Base-by-base conservation (phyloP, 495 filamentous ascomycete species). In the Penicillium coprophilum region DNA sequence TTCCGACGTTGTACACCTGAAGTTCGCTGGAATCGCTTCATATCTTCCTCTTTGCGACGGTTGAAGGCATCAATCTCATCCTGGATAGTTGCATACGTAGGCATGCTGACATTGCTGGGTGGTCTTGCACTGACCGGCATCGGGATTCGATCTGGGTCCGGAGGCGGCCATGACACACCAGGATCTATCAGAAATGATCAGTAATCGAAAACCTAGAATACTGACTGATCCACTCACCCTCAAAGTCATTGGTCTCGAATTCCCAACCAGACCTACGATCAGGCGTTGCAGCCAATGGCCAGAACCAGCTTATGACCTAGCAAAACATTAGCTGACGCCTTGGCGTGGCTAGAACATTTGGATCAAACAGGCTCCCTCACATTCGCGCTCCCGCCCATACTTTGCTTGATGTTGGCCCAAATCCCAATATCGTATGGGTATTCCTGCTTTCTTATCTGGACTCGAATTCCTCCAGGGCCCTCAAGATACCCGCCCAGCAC, bases 371-470 rank as follows among this genome's bases (percentile, higher is more conserved):
- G 9, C 6, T 15, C 0, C 64, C 69, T 55, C 12, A 79, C 76
- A 70, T 80, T 78, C 23, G 60, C 60, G 56, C 76, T 84, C 0
- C 81, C 79, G 3, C 90, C 91, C 85, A 95, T 92, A 30, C 81
- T 87, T 53, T 87, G 82, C 53, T 74, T 82, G 45, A 92, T 73
- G 65, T 96, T 96, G 20, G 75, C 73, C 80, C 85, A 94, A 46
- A 97, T 78, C 9, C 94, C 95, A 55, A 97, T 80, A 66, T 98
- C 94, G 62, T 95, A 97, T 0, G 91, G 91, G 66, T 91, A 96
- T 63, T 95, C 91, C 60, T 94, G 86, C 45, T 79, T 80, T 41
- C 71, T 71, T 52, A 92, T 80, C 11, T 70, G 68, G 6, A 87
- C 59, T 24, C 73, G 71, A 12, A 74, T 66, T 12, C 88, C 85